A percentile compares a stretch with the other conserved stretches of the same genome.
phyloP scores from a whole-genome alignment of 1,139 yeast genomes.

The Magnusiomyces sp. region DNA sequence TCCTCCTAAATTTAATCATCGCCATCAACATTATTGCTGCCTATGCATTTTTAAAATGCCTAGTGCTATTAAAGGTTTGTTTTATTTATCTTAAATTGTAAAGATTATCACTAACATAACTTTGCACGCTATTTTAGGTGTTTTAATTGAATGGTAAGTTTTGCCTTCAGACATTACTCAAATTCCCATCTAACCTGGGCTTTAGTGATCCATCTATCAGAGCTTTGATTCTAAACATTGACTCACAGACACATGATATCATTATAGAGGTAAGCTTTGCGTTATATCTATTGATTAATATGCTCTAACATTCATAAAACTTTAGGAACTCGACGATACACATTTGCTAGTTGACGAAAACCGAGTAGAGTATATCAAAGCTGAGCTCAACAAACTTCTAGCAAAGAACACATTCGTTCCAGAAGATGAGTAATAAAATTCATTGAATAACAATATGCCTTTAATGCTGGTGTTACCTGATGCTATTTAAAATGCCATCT shows the following conservation, averaged over 20 bases:
- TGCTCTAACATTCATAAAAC: not conserved
- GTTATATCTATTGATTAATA: not conserved
- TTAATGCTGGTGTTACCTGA: no score
- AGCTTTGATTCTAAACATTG: conserved; percentile 77
- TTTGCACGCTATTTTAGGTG: conserved; percentile 7
- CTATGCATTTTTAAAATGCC: conserved; percentile 18
- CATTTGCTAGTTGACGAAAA: conserved; percentile 74
- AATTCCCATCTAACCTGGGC: not conserved
- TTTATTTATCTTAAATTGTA: not conserved
- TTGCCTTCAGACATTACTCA: not conserved
- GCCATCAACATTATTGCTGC: no score
- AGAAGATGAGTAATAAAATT: conserved; percentile 50
- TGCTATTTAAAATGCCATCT: no score
- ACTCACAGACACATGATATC: conserved; percentile 61
- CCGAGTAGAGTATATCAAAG: conserved; percentile 66
- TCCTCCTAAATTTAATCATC: no score
- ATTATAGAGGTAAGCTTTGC: conserved; percentile 43
- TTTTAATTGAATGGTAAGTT: conserved; percentile 28
- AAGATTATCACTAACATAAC: not conserved
- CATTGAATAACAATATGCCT: no score
- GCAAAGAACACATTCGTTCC: conserved; percentile 83
- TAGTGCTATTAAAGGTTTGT: conserved; percentile 25
- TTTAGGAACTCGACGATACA: conserved; percentile 77
- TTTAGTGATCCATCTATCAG: conserved; percentile 80
- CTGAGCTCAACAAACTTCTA: conserved; percentile 62